Evolutionary conservation across 2,329 filamentous ascomycete species (phyloP).

Genomic region (Triangularia setosa): DNA sequence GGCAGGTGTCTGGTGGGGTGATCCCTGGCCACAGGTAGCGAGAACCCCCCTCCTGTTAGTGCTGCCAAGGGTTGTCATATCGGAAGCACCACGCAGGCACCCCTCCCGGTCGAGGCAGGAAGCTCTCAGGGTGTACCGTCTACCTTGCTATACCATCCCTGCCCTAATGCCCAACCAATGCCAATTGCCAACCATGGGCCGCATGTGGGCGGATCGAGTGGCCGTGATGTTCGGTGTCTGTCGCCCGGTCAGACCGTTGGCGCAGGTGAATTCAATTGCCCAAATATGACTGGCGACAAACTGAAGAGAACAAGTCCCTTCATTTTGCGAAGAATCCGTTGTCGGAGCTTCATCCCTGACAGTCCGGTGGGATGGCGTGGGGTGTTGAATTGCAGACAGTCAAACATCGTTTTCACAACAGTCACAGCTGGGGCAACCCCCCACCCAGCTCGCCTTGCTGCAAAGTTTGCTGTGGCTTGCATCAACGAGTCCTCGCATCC

Average conservation of each 20-base stretch:
- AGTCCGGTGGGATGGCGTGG: conserved; percentile 3
- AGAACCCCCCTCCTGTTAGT: conserved; percentile 19
- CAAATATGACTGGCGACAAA: background rate
- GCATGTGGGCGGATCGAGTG: background rate
- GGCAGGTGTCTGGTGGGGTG: conserved; percentile 27
- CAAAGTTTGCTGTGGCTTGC: background rate
- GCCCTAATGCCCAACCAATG: background rate
- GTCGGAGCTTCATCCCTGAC: conserved; percentile 8
- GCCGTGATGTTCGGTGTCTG: background rate
- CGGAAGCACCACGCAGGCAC: background rate
- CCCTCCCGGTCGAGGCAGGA: conserved; percentile 9
- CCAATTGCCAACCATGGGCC: background rate
- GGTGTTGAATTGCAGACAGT: background rate
- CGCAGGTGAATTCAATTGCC: background rate
- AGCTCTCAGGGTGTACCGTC: background rate
- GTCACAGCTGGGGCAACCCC: background rate
- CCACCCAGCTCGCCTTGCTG: background rate
- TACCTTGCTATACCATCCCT: background rate
- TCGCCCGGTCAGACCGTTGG: background rate
- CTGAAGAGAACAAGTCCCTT: background rate
- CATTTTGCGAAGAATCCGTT: conserved; percentile 1
- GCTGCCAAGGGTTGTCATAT: conserved; percentile 15
- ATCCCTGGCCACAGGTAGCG: conserved; percentile 19
- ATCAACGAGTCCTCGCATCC: background rate
- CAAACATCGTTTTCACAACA: background rate